phyloP scores from a whole-genome alignment of 1,284 basidiomycete genomes.

The Termitomyces sp. region DNA sequence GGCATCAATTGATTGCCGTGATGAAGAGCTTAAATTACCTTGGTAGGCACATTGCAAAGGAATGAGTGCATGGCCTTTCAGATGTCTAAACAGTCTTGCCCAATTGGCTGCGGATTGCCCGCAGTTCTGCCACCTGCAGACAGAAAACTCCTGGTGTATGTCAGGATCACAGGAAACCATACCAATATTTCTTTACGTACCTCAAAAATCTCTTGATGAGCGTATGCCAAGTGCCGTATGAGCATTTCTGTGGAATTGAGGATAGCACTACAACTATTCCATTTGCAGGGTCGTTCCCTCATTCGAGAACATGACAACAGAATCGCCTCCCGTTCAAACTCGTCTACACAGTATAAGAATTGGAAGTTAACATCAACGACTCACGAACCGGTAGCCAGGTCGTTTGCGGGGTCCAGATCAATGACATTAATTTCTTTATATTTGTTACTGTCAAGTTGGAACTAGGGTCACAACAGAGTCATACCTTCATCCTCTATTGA shows the following conservation, averaged over 20 bases:
- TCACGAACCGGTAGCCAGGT: slow-evolving; percentile 19
- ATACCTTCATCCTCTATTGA: slow-evolving; percentile 20
- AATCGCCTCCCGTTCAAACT: slow-evolving; percentile 36
- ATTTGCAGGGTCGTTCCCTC: slow-evolving; percentile 47
- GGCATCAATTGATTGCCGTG: not conserved
- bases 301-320: slow-evolving; percentile 44
- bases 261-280: slow-evolving; percentile 51
- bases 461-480: slow-evolving; percentile 9
- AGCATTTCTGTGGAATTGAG: slow-evolving; percentile 51
- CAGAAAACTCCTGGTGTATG: slow-evolving; percentile 25
- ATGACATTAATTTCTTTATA: slow-evolving; percentile 15
- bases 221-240: slow-evolving; percentile 41
- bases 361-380: slow-evolving; percentile 4
- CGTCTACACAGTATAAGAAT: slow-evolving; percentile 30
- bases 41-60: slow-evolving; percentile 43
- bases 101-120: slow-evolving; percentile 30
- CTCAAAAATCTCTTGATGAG: slow-evolving; percentile 32
- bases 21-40: slow-evolving; percentile 28
- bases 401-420: slow-evolving; percentile 18
- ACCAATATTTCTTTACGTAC: slow-evolving; percentile 4
- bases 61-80: slow-evolving; percentile 39
- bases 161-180: not conserved
- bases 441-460: slow-evolving; percentile 11
- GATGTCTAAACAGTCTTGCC: slow-evolving; percentile 33
- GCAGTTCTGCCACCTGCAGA: slow-evolving; percentile 48